Base-by-base conservation (phyloP, 768 basidiomycete genomes). In the Exsudoporus frostii region DNA sequence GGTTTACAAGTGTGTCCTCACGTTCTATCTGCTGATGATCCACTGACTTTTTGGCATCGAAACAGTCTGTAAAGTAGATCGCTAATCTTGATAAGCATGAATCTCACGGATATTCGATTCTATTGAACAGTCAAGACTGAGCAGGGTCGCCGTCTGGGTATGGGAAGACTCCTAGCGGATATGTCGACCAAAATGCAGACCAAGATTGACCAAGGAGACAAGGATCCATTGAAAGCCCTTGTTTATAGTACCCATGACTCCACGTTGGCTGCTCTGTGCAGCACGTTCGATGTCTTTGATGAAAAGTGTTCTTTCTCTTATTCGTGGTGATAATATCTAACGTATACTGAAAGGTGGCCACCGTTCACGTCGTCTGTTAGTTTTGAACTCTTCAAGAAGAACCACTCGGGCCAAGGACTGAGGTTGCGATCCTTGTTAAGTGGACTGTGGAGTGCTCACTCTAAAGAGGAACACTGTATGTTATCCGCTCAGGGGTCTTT, bases 181-280 rank as follows among this genome's bases (percentile, higher is more conserved):
- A 65, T 92, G 37, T 71, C 78, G n/a, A 61, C 65, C 27, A 84
- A 82, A 61, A 85, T 92, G 81, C 75, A 82, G 50, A 65, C 68
- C 40, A 88, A 88, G 66, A 74, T 76, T 1, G 67, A 74, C 9
- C 60, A 73, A 27, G 76, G 73, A 9, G 68, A 70, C 9, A 60
- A 69, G 5, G 79, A 85, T 54, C 76, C 80, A 10, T 64, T 84
- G 49, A 85, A 84, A 63, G 72, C 91, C 29, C 78, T 88, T 5
- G 77, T 91, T 4, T 83, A 88, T 58, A 79, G 78, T 48, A 86
- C 85, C 6, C 88, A 90, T 58, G 89, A 90, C 64, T 85, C 87
- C 5, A 79, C 82, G 1, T 68, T 91, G 24, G 88, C 86, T 1
- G 86, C 76, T 0, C 60, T 90, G 32, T 78, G 78, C 40, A 72